Evolutionary conservation across 2,329 filamentous ascomycete species (phyloP), one percentile per base, ranked within the genome.

Genomic region (Laburnicola sp.): DNA sequence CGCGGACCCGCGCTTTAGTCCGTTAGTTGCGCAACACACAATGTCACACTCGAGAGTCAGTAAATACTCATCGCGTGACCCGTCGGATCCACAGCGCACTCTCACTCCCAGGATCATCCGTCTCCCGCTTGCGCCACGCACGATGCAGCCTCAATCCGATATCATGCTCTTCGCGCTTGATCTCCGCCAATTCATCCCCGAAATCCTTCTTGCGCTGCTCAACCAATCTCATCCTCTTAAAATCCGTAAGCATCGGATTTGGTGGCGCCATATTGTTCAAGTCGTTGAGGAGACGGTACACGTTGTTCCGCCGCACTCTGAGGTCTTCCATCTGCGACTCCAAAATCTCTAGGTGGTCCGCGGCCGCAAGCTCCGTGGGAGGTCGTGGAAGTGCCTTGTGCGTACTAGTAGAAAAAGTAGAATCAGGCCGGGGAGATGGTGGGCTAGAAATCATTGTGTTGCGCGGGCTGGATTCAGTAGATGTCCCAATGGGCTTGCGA

Each of bases 281-380:
- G 46, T 74, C 71, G 7, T 57, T 60, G 10, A 75, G 58, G 1
- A 74, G 54, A 22, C 69, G 64, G 48, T 69, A 61, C 11, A 75
- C 65, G 27, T 75, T 75, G 43, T 55, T 61, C 35, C 71, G 69
- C 6, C 70, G 71, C 23, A 72, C 62, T 21, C 63, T 63, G 9
- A 75, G 55, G 43, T 74, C 72, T 51, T 73, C 71, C 47, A 74
- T 63, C 48, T 73, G 71, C 5, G 71, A 71, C 57, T 74, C 66
- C 16, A 75, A 66, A 27, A 65, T 61, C 11, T 68, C 58, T 35
- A 75, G 58, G 49, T 70, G 72, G 50, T 74, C 71, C 30, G 54
- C 60, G 23, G 70, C 66, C n/a, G 51, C 47, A 34, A 71, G 62
- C 25, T 68, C 58, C 5, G 68, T 67, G 1, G 73, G 73, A 1